Conservation (phyloP, 306 rosid species). For the Astragalus membranaceus region DNA sequence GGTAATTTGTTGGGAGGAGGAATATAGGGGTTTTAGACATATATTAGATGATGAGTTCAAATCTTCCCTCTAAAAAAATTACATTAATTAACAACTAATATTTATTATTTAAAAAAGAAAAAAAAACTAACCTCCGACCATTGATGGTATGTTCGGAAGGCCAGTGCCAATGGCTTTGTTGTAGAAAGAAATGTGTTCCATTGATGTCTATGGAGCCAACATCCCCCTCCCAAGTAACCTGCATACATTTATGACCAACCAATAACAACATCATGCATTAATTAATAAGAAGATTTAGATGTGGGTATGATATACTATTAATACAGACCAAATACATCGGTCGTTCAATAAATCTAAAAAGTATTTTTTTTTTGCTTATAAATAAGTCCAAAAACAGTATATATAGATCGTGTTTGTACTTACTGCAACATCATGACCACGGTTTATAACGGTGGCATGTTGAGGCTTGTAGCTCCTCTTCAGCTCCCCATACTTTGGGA, state of each 20-base stretch:
- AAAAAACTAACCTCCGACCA: conserved; percentile 35
- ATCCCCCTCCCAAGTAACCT: conserved; percentile 43
- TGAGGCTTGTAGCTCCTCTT: conserved; percentile 30
- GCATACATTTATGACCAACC: neutral
- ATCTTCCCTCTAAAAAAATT: too few species aligned
- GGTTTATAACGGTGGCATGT: conserved; percentile 38
- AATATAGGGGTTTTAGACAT: too few species aligned
- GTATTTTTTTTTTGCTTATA: too few species aligned
- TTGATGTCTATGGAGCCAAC: conserved; percentile 44
- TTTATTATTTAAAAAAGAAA: neutral
- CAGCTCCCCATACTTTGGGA: conserved; percentile 20
- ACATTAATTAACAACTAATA: too few species aligned
- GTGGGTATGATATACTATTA: too few species aligned
- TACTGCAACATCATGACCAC: conserved; percentile 57
- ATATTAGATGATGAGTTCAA: too few species aligned
- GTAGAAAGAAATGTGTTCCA: conserved; percentile 43
- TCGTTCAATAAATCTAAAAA: too few species aligned
- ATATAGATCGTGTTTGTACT: neutral
- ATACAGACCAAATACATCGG: too few species aligned
- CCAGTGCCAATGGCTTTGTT: conserved; percentile 64
- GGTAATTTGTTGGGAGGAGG: too few species aligned
- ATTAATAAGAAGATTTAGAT: too few species aligned
- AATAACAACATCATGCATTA: too few species aligned
- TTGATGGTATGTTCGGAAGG: conserved; percentile 72
- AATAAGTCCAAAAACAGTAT: too few species aligned